Percentiles rank a stretch among this genome's conserved stretches.
Conservation (phyloP, 2,329 filamentous ascomycete species). For the Xylariaceae sp. region DNA sequence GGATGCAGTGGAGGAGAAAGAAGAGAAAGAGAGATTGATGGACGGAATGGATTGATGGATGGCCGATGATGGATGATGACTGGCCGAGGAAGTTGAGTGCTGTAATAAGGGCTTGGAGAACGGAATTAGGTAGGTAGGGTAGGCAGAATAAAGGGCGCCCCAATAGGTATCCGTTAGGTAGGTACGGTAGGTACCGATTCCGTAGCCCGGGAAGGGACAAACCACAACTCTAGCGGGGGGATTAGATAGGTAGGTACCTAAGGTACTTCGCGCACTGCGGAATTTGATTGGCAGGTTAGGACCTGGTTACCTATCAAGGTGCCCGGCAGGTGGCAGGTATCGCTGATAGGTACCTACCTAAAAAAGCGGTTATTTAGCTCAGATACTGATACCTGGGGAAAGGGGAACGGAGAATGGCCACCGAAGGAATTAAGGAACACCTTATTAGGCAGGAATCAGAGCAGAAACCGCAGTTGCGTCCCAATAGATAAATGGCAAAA, state of each 20-base stretch:
- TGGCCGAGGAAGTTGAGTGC: not conserved
- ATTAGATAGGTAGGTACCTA: not conserved
- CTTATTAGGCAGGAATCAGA: too few relatives aligned
- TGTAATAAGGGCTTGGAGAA: not conserved
- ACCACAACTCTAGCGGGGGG: not conserved
- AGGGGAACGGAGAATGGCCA: not conserved
- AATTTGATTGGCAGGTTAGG: too few relatives aligned
- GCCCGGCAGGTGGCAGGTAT: too few relatives aligned
- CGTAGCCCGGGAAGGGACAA: not conserved
- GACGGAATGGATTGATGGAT: not conserved
- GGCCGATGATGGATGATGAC: not conserved
- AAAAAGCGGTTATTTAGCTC: too few relatives aligned
- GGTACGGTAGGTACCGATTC: not conserved
- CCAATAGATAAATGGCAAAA: too few relatives aligned
- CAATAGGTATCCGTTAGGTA: slow-evolving; percentile 8
- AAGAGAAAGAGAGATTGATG: not conserved
- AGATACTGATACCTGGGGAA: not conserved
- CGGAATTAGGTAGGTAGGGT: not conserved
- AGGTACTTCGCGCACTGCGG: not conserved
- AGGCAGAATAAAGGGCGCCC: not conserved
- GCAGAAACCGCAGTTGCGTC: too few relatives aligned
- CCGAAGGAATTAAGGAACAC: not conserved
- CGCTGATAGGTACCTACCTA: too few relatives aligned
- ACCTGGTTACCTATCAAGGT: too few relatives aligned
- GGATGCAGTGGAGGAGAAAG: not conserved